Base-by-base conservation (phyloP, 2,329 filamentous ascomycete species). In the Aspergillus neoniger region DNA sequence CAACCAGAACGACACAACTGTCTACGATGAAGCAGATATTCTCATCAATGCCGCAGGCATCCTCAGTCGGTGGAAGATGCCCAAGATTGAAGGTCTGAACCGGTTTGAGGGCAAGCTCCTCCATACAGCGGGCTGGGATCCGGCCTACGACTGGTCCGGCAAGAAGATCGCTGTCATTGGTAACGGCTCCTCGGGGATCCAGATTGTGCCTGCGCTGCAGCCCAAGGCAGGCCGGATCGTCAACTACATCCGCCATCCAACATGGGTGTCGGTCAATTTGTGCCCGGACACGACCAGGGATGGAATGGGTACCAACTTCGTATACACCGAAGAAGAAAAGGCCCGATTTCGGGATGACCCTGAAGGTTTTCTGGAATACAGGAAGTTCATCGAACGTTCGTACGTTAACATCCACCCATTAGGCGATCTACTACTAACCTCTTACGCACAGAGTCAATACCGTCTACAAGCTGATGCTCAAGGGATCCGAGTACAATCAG, bases 101-200 rank as follows among this genome's bases (percentile, higher is more conserved):
- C 62, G 59, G 2, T 79, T 76, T 61, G 60, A 71, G 51, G 77
- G 77, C 12, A 69, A 65, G 3, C 57, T 78, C 0, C 68, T 76
- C 25, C 77, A 79, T 56, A 75, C 73, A 0, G 75, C 76, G 1
- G 64, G 68, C n/a, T 80, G 77, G 77, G 76, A 79, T 38, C 55
- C 61, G 4, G 43, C 53, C 8, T 67, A 63, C 36, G 58, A 70
- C 23, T 66, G 62, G 28, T 39, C 55, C 3, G 67, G 62, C n/a
- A 74, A 73, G 41, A 59, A 36, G 9, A 63, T 77, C 1, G 75
- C 74, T 3, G 55, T 76, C 10, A 72, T 77, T 30, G 75, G 75
- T 2, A 74, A 72, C 51, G 74, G 75, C 7, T 70, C 72, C 0
- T 71, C 67, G 0, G 73, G 67, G 0, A 68, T 75, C 8, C 73